phyloP scores from a whole-genome alignment of 352 stramenopile species.

The Pythium myriotylum region DNA sequence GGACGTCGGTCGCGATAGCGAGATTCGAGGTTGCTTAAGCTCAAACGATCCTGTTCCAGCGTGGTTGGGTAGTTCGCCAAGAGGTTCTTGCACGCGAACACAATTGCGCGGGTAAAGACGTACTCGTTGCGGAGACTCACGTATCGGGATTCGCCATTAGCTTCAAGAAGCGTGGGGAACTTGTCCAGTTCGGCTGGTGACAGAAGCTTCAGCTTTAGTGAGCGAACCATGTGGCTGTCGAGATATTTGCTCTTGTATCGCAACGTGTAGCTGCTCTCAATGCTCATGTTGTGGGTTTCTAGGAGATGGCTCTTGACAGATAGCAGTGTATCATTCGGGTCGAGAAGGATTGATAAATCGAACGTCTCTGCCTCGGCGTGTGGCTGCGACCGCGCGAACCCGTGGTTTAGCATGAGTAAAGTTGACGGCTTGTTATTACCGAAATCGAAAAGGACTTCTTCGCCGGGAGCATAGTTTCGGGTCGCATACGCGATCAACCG shows the following conservation, averaged over 20 bases:
- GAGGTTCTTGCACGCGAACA: conserved; percentile 32
- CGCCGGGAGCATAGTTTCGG: conserved; percentile 23
- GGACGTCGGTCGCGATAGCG: conserved; percentile 11
- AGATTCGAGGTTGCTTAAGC: conserved; percentile 13
- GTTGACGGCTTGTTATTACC: conserved; percentile 20
- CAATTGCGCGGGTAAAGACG: conserved; percentile 28
- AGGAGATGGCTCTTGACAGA: conserved; percentile 30
- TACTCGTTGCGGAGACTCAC: conserved; percentile 37
- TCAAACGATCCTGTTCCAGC: conserved; percentile 21
- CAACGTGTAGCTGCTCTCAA: conserved; percentile 32
- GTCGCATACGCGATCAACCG: conserved; percentile 28
- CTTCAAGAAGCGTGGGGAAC: conserved; percentile 13
- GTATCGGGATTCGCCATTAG: conserved; percentile 8
- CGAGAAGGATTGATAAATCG: conserved; percentile 34
- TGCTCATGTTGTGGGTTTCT: conserved; percentile 23
- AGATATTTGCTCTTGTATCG: conserved; percentile 22
- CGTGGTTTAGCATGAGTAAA: conserved; percentile 36
- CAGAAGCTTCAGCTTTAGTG: conserved; percentile 37
- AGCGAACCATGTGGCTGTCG: conserved; percentile 17
- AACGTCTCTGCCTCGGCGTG: conserved; percentile 23
- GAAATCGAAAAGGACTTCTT: conserved; percentile 28
- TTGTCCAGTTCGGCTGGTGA: conserved; percentile 25
- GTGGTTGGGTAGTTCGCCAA: conserved; percentile 33
- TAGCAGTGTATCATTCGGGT: conserved; percentile 32
- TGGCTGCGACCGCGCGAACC: conserved; percentile 20